phyloP scores from a whole-genome alignment of 495 filamentous ascomycete species.

The Hypoxylon subgilvum region DNA sequence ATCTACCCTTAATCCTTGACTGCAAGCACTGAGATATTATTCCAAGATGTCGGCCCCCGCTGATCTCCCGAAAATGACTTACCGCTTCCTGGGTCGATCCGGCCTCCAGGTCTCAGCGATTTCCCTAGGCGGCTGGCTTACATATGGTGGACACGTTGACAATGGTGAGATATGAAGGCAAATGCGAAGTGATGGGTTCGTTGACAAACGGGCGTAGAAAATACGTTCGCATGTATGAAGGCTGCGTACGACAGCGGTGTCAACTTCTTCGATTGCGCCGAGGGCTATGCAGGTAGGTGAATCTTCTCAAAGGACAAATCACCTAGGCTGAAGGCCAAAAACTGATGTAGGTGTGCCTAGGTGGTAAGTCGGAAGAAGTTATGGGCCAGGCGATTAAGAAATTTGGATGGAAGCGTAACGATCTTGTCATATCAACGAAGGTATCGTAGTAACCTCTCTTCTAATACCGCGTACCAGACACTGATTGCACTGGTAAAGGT shows the following conservation, averaged over 20 bases:
- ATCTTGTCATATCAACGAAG: slow-evolving; percentile 87
- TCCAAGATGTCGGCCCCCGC: slow-evolving; percentile 47
- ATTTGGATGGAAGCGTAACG: slow-evolving; percentile 76
- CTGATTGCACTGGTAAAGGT: slow-evolving; percentile 50
- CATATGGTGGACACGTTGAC: slow-evolving; percentile 77
- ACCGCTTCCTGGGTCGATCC: slow-evolving; percentile 75
- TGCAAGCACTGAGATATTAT: not conserved
- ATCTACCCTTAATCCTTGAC: not conserved
- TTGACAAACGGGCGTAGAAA: slow-evolving; percentile 52
- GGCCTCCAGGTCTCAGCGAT: slow-evolving; percentile 78
- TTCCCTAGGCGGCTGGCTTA: slow-evolving; percentile 76
- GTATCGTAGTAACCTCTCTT: slow-evolving; percentile 40
- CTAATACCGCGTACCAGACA: not conserved
- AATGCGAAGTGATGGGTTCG: not conserved
- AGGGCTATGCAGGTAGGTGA: slow-evolving; percentile 59
- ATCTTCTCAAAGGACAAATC: not conserved
- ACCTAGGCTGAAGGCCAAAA: not conserved
- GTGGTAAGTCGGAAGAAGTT: slow-evolving; percentile 71
- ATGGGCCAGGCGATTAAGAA: slow-evolving; percentile 74
- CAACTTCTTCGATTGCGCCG: slow-evolving; percentile 76
- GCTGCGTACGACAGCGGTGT: slow-evolving; percentile 76
- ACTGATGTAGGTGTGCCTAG: slow-evolving; percentile 22
- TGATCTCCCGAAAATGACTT: slow-evolving; percentile 69
- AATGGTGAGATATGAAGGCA: slow-evolving; percentile 53
- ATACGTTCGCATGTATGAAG: slow-evolving; percentile 71